Evolutionary conservation across 306 rosid genomes (phyloP), one percentile per base, ranked within the genome.

Genomic region (Canavalia ensiformis): DNA sequence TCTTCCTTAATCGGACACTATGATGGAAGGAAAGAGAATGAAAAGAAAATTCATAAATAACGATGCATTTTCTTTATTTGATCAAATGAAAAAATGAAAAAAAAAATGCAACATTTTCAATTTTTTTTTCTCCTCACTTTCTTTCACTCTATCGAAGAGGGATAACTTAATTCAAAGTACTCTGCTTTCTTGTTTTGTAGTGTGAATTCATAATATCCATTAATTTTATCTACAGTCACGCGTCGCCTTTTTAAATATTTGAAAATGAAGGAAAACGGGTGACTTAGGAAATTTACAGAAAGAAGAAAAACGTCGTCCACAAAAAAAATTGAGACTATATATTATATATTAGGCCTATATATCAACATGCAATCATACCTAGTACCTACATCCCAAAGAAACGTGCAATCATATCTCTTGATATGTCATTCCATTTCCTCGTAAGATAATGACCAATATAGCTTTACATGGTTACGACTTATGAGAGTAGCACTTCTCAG

Each of bases 321-420:
- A 37, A 65, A 68, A 65, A 68, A 56, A 44, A 7, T 0, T 46
- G 4, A 47, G 29, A 30, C 2, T 60, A 1, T 18, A 18, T 18
- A 18, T 4, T 63, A 25, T 50, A 81, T 29, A 41, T 7, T 25
- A 68, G 46, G 58, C 39, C 6, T 3, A 45, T 8, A 44, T 51
- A 65, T 74, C 84, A n/a, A 18, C 11, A 29, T 42, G 65, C 60
- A 73, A 68, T 31, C 58, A 72, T 56, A 35, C 37, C 46, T 47
- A 7, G 50, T 58, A 56, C 29, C 25, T 76, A 31, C 7, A 63
- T 63, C 80, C 58, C 59, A 62, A 34, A 46, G 2, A 75, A 35
- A 77, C 49, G 18, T 28, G 29, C 42, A 28, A 52, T 30, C 49
- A 73, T 18, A 37, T 9, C 37, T 13, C 44, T 37, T 55, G 41